Conservation (phyloP, 305 asterid genomes). For the Ilex paraguariensis region DNA sequence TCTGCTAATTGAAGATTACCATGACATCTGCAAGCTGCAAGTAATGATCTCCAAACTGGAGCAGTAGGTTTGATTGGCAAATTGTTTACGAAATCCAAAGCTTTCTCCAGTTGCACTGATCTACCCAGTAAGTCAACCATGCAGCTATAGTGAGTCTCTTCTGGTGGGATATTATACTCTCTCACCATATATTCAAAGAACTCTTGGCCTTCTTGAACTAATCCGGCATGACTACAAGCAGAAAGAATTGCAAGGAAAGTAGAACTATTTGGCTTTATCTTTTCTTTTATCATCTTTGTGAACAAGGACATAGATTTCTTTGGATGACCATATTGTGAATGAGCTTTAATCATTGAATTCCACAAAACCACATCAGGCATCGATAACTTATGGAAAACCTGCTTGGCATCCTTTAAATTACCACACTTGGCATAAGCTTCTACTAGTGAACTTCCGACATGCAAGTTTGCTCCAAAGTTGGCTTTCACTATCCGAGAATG, state of each 20-base stretch:
- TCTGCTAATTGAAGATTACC: conserved; percentile 26
- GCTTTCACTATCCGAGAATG: conserved; percentile 19
- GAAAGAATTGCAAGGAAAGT: conserved; percentile 23
- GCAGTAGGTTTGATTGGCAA: conserved; percentile 24
- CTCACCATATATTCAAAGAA: neutral
- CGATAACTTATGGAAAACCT: conserved; percentile 7
- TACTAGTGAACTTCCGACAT: conserved; percentile 23
- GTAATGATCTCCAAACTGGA: conserved; percentile 32
- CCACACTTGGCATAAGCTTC: conserved; percentile 25
- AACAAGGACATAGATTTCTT: conserved; percentile 13
- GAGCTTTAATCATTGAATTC: conserved; percentile 22
- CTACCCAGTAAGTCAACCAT: conserved; percentile 42
- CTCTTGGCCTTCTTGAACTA: neutral
- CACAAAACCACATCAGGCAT: conserved; percentile 11
- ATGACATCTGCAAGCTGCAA: conserved; percentile 29
- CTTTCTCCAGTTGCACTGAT: conserved; percentile 25
- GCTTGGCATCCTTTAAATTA: conserved; percentile 16
- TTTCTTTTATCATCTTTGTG: conserved; percentile 9
- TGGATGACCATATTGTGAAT: conserved; percentile 18
- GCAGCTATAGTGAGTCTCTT: conserved; percentile 12
- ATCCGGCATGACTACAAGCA: conserved; percentile 5
- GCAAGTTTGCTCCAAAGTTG: conserved; percentile 11
- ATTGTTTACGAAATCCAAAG: conserved; percentile 19
- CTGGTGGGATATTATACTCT: neutral
- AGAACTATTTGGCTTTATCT: conserved; percentile 14